Percentiles rank a stretch among this genome's conserved stretches.
phyloP scores from a whole-genome alignment of 176 grass and related monocot species.

The Eleusine coracana region DNA sequence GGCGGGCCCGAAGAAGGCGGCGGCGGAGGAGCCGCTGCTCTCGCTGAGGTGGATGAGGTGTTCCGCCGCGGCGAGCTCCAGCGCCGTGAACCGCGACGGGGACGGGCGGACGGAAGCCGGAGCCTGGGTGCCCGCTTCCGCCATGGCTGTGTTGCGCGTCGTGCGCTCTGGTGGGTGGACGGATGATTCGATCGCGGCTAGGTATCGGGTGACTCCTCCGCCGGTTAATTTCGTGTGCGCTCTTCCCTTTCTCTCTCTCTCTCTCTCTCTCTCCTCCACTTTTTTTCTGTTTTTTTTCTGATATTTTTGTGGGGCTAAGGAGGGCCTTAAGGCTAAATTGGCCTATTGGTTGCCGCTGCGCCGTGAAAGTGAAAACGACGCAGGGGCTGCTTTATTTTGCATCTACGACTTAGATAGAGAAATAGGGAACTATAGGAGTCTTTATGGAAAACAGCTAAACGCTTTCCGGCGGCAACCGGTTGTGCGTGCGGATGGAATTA shows the following conservation, averaged over 20 bases:
- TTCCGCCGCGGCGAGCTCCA: constrained; percentile 73
- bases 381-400: neutral
- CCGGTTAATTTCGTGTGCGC: constrained; percentile 29
- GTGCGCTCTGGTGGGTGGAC: neutral
- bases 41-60: constrained; percentile 81
- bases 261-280: neutral
- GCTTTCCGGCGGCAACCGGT: too few relatives aligned
- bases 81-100: constrained; percentile 42
- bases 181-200: neutral
- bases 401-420: too few relatives aligned
- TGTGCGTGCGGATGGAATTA: too few relatives aligned
- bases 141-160: constrained; percentile 1
- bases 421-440: neutral
- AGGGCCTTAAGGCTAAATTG: neutral
- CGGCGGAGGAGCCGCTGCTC: constrained; percentile 52
- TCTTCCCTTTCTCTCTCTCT: neutral
- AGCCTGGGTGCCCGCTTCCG: neutral
- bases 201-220: neutral
- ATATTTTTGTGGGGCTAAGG: neutral
- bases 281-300: neutral
- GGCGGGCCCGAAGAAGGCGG: neutral
- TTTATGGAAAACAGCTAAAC: neutral
- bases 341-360: neutral
- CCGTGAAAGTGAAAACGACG: neutral
- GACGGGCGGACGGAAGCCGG: neutral